Base-by-base conservation (phyloP, 805 yeast species). In the Yarrowia phangngaensis region DNA sequence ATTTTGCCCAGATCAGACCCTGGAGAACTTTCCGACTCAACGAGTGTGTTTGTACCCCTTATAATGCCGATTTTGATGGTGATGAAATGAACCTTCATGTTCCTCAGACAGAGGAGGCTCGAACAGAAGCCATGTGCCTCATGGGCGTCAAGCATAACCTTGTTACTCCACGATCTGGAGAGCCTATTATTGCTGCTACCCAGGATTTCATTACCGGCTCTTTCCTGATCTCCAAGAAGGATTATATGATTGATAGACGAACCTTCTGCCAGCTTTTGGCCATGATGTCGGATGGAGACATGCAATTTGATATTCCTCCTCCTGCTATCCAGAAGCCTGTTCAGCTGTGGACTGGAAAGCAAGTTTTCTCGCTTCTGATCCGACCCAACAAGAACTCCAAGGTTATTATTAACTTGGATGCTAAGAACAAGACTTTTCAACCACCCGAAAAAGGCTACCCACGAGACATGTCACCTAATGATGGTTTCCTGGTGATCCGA, bases 131-230 rank as follows among this genome's bases (percentile, higher is more conserved):
- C n/a, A 87, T 90, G 67, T 85, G 84, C 60, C 73, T 92, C 61
- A 92, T 92, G 99, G 98, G 97, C 49, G 98, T 92, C 31, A 92
- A 92, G 60, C 84, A 89, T 62, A 92, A 92, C 63, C 71, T 92
- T 55, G 74, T 92, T 57, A 92, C 98, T 1, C 99, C 99, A 8
- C 86, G 89, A 62, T 85, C 95, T 23, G 99, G 99, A 59, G 98
- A 94, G 61, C 99, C 99, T 0, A 92, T 92, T 58, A 92, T 92
- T 74, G 99, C 98, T 0, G 99, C 99, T 7, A 92, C 98, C 0
- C 99, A 92, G 72, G 99, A 92, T 78, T 92, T 92, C 72, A 92
- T 92, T 60, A 89, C 97, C 5, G 98, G 97, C 14, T 87, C 97
- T 0, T 92, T 82, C 64, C 72, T 92, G 60, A 85, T 92, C 31